These are phyloP conservation scores for Radiomyces spectabilis DNA, from an alignment of 192 early-diverging fungal species.

Conservation along the genomic window DNA sequence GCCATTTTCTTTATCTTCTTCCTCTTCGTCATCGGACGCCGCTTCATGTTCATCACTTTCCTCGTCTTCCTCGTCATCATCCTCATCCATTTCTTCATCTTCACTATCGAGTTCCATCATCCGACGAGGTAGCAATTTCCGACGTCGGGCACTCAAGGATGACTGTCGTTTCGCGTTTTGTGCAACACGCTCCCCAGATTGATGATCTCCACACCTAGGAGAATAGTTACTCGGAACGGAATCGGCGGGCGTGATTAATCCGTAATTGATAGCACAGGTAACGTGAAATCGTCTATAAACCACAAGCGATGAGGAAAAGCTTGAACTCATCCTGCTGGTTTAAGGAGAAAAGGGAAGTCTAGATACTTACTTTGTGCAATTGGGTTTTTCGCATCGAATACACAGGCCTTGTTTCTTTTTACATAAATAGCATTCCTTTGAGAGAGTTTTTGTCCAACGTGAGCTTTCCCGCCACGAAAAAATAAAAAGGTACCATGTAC, in stretches of 20 bases:
- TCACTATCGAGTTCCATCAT: too few species aligned
- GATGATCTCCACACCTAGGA: slow-evolving; percentile 8
- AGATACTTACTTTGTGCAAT: background rate
- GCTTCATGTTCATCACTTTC: slow-evolving; percentile 2
- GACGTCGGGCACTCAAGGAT: too few species aligned
- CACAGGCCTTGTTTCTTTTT: background rate
- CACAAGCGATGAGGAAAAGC: background rate
- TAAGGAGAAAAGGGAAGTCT: background rate
- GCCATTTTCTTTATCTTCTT: slow-evolving; percentile 1
- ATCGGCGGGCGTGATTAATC: slow-evolving; percentile 5
- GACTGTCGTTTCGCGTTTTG: too few species aligned
- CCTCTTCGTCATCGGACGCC: slow-evolving; percentile 4
- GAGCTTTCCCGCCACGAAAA: background rate
- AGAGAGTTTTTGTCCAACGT: background rate
- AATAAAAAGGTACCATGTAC: background rate
- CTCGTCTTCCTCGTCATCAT: slow-evolving; percentile 7
- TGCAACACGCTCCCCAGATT: background rate
- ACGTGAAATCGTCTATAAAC: slow-evolving; percentile 20
- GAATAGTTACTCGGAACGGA: slow-evolving; percentile 4
- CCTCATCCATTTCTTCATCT: background rate
- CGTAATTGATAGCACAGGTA: slow-evolving; percentile 21
- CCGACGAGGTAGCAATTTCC: too few species aligned
- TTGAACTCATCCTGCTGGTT: slow-evolving; percentile 1
- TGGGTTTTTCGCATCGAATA: background rate
- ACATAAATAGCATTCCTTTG: background rate